Evolutionary conservation across 306 rosid genomes (phyloP), one percentile per base, ranked within the genome.

Genomic region (Begonia masoniana): DNA sequence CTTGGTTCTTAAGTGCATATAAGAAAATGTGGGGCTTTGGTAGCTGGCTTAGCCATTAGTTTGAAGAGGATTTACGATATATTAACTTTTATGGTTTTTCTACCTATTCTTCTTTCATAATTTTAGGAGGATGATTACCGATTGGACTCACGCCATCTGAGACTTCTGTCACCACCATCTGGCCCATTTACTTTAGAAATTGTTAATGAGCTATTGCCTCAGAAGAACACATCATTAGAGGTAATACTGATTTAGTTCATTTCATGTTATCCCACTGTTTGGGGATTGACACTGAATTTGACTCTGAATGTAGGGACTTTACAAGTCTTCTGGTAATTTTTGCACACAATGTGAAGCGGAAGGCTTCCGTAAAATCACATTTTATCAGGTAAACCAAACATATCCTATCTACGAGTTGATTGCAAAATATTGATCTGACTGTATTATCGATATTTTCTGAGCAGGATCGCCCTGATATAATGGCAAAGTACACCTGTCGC

Each of bases 301-400:
- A 43, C 36, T 54, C 75, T 68, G 67, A 56, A 57, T 77, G 58
- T 48, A 91, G 96, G 96, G 99, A 13, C 96, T 91, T 51, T 91
- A 81, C 73, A 86, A 77, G 72, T 75, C 99, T 61, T 81, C 99
- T 61, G 94, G 93, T 58, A 91, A 83, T 76, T 86, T 91, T 81
- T 91, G 94, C 64, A 91, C 99, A 48, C 99, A 91, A 68, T 91
- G 99, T 68, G 99, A 91, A 76, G 99, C 99, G 41, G 99, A 91
- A 71, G 99, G 99, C 57, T 91, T 91, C 70, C 96, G 93, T 56
- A 91, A 91, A 60, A 86, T 91, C 68, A 91, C 96, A 24, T 91
- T 70, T 68, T 86, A 79, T 73, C 96, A 91, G 96, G 99, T 62
- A 21, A 26, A 47, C 5, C 15, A 49, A 15, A 52, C 39, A 39